These are phyloP conservation scores for Phytophthora constricta DNA, from an alignment of 352 stramenopile species.

Conservation along the genomic window DNA sequence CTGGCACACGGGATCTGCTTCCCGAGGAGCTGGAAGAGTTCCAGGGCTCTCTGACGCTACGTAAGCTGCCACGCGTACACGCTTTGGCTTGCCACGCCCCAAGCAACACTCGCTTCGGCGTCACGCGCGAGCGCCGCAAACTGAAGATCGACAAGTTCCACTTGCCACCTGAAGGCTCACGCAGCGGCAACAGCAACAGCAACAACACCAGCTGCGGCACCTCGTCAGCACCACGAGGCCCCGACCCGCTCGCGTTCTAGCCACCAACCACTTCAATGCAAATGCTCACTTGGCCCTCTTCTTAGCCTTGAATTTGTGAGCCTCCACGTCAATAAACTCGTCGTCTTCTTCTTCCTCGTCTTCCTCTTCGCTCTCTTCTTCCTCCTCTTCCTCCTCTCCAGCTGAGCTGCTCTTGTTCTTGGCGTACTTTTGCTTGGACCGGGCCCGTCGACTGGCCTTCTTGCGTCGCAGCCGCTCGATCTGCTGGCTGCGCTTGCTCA, in stretches of 20 bases:
- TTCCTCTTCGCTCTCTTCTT: constrained; percentile 18
- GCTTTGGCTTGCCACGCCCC: constrained; percentile 59
- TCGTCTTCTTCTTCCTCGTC: constrained; percentile 18
- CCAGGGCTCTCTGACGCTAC: constrained; percentile 59
- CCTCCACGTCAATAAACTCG: constrained; percentile 28
- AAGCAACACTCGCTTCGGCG: constrained; percentile 61
- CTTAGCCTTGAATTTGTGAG: constrained; percentile 48
- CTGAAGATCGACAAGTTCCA: constrained; percentile 86
- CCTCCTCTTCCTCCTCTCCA: constrained; percentile 12
- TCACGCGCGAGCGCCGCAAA: constrained; percentile 75
- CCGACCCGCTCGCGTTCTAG: constrained; percentile 38
- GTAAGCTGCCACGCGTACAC: constrained; percentile 66
- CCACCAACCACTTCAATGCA: background rate
- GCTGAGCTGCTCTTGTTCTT: background rate
- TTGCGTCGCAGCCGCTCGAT: constrained; percentile 73
- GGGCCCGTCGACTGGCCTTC: constrained; percentile 64
- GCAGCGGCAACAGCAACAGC: constrained; percentile 34
- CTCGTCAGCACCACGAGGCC: background rate
- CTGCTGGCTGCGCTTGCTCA: constrained; percentile 68
- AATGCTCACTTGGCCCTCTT: constrained; percentile 28
- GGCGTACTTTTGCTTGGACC: constrained; percentile 68
- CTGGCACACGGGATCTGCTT: constrained; percentile 61
- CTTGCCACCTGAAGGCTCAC: constrained; percentile 67
- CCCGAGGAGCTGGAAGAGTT: constrained; percentile 68
- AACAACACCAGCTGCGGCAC: constrained; percentile 13